A percentile compares a stretch with the other conserved stretches of the same genome.
phyloP scores from a whole-genome alignment of 306 rosid species.

The Styphnolobium japonicum region DNA sequence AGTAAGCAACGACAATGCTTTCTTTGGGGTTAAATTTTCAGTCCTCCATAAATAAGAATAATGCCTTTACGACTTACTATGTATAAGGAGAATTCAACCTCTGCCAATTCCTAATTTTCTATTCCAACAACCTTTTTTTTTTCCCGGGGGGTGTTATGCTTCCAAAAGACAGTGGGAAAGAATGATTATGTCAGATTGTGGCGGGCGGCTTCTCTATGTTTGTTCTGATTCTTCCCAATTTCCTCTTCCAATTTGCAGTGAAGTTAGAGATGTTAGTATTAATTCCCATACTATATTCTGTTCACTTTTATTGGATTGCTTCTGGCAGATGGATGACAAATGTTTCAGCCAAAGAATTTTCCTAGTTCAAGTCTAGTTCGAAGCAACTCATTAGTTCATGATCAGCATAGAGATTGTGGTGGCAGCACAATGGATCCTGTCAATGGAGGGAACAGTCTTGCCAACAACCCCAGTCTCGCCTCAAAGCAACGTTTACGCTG shows the following conservation, averaged over 20 bases:
- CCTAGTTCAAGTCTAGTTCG: constrained; percentile 49
- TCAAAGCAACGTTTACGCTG: constrained; percentile 92
- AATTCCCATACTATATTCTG: constrained; percentile 21
- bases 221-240: background rate
- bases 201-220: background rate
- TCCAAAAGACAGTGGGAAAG: too few relatives aligned
- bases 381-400: constrained; percentile 55
- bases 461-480: constrained; percentile 59
- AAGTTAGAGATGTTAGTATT: constrained; percentile 11
- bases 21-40: background rate
- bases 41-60: background rate
- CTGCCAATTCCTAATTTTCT: background rate
- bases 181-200: background rate
- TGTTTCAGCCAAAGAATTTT: constrained; percentile 60
- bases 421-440: constrained; percentile 64
- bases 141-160: too few relatives aligned
- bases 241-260: background rate
- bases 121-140: too few relatives aligned
- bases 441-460: constrained; percentile 62
- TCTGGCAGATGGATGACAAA: constrained; percentile 64
- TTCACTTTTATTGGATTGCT: constrained; percentile 11
- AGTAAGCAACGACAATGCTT: background rate
- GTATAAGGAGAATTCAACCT: background rate
- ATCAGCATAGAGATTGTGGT: constrained; percentile 52
- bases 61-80: background rate